phyloP scores from a whole-genome alignment of 1,284 basidiomycete species.

The Flammula alnicola region DNA sequence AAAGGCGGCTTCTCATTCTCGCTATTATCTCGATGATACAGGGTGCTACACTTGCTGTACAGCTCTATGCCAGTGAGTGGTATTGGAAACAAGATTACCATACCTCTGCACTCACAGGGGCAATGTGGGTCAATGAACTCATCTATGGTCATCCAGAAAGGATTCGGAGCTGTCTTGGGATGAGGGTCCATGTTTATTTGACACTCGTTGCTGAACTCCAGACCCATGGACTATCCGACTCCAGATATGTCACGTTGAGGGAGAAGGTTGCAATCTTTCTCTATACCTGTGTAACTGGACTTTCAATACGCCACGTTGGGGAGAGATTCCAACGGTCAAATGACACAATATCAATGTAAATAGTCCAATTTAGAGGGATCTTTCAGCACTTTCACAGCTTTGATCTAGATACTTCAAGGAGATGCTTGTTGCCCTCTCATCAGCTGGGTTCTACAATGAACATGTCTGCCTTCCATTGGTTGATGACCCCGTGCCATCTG shows the following conservation, averaged over 20 bases:
- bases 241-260: conserved; percentile 11
- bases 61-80: too few relatives aligned
- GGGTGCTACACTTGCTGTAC: too few relatives aligned
- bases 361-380: not conserved
- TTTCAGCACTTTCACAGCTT: not conserved
- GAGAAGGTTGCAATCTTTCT: conserved; percentile 28
- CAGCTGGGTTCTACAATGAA: conserved; percentile 22
- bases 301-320: conserved; percentile 19
- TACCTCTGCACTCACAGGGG: conserved; percentile 26
- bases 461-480: conserved; percentile 21
- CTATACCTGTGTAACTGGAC: conserved; percentile 26
- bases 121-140: conserved; percentile 25
- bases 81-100: too few relatives aligned
- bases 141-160: conserved; percentile 15
- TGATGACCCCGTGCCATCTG: conserved; percentile 9
- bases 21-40: too few relatives aligned
- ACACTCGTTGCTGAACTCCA: conserved; percentile 35
- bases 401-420: conserved; percentile 20
- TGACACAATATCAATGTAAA: conserved; percentile 25
- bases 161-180: conserved; percentile 14
- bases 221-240: conserved; percentile 27
- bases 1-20: too few relatives aligned
- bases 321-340: conserved; percentile 31
- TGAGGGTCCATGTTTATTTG: conserved; percentile 17
- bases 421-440: conserved; percentile 22